Evolutionary conservation across 192 early-diverging fungal genomes (phyloP), one percentile per base, ranked within the genome.

Genomic region (Radiomyces spectabilis): DNA sequence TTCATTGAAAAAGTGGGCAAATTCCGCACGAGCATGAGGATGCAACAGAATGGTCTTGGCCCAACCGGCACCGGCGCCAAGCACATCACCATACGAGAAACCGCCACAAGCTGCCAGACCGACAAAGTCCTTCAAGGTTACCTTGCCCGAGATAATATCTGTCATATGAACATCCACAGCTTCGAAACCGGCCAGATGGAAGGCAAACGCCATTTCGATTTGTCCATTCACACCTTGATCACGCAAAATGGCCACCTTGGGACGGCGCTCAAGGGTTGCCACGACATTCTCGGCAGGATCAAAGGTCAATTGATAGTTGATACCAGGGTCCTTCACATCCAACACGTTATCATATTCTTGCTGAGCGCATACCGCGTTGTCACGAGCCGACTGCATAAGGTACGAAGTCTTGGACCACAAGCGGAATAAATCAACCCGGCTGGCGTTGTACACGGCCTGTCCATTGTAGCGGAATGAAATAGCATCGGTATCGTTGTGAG

Each of bases 91-190:
- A 65, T 99, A 99, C 0, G 87, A 89, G 80, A 99, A 99, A 6
- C 97, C 97, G 63, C 97, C 97, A 53, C 94, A 95, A 9, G 87
- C 87, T 22, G 87, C 97, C 37, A 99, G 73, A 4, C 97, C 97
- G 42, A 75, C 72, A 68, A 98, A 98, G 35, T 72, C 70, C 44
- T 55, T 66, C 21, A 99, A 71, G 0, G 76, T 57, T 1, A 80
- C 76, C 52, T 77, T 68, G 19, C 82, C 78, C 10, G 66, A 57
- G 21, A 98, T 62, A 22, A 99, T 72, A 63, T 99, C 95, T 3
- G 93, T 91, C 95, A 99, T 99, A 72, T 99, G 97, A 12, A 99
- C 92, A 72, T 99, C 97, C 3, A 95, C 86, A 9, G 88, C 83
- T 1, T 77, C 77, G 69, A 99, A 99, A 1, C 95, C 95, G n/a